phyloP scores from a whole-genome alignment of 805 yeast genomes.

The Lipomyces sp. region DNA sequence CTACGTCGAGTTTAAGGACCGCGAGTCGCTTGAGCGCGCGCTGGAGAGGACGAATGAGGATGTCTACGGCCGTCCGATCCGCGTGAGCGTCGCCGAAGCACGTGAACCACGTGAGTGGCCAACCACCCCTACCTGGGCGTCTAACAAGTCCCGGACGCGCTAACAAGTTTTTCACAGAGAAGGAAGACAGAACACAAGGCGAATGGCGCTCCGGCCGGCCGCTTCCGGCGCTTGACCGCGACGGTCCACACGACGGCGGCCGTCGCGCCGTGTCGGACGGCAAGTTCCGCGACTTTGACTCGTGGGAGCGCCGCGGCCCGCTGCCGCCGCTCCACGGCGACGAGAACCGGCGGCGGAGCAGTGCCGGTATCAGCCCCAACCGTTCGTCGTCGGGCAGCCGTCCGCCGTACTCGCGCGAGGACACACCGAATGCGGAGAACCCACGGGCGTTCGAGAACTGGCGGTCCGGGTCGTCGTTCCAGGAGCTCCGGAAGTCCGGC shows the following conservation, averaged over 20 bases:
- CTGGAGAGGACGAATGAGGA: constrained; percentile 67
- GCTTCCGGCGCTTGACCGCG: constrained; percentile 50
- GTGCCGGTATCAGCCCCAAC: constrained; percentile 45
- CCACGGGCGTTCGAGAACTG: constrained; percentile 33
- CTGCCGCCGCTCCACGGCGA: constrained; percentile 22
- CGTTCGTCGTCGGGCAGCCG: constrained; percentile 20
- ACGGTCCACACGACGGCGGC: constrained; percentile 32
- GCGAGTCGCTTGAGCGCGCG: constrained; percentile 74
- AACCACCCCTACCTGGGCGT: not conserved
- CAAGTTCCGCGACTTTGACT: constrained; percentile 49
- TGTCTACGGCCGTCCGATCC: constrained; percentile 65
- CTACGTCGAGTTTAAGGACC: constrained; percentile 80
- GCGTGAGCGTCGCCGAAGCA: constrained; percentile 74
- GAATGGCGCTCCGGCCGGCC: constrained; percentile 41
- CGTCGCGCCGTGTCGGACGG: constrained; percentile 17
- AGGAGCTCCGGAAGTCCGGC: not conserved
- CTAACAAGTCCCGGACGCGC: not conserved
- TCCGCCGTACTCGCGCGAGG: constrained; percentile 1
- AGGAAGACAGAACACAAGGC: constrained; percentile 28
- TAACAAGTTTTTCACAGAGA: constrained; percentile 1
- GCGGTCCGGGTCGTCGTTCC: constrained; percentile 35
- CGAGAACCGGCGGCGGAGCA: constrained; percentile 39
- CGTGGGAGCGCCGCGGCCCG: constrained; percentile 39
- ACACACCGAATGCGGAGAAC: constrained; percentile 13
- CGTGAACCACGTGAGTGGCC: too few relatives aligned